These are phyloP conservation scores for Dichotomocladium elegans DNA, from an alignment of 371 early-diverging fungal genomes.

Conservation along the genomic window DNA sequence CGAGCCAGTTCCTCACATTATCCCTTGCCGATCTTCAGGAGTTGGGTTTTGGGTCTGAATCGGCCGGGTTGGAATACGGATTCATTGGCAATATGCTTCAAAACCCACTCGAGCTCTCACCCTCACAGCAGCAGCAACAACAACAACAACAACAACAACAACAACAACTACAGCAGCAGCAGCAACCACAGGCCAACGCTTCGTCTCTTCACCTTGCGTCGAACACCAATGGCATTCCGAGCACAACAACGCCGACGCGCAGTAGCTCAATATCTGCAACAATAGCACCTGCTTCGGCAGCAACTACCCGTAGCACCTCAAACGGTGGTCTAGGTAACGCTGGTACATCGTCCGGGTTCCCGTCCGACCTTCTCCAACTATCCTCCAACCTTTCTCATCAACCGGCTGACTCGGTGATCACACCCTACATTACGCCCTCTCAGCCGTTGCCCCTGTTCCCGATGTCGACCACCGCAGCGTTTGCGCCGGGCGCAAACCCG, in stretches of 20 bases:
- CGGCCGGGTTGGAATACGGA: constrained; percentile 40
- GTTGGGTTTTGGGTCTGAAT: constrained; percentile 37
- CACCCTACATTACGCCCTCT: not conserved
- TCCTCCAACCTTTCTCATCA: too few species aligned
- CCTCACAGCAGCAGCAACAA: not conserved
- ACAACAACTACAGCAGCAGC: too few species aligned
- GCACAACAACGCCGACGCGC: too few species aligned
- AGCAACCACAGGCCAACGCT: too few species aligned
- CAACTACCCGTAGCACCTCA: not conserved
- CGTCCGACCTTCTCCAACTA: not conserved
- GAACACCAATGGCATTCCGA: too few species aligned
- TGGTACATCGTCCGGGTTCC: not conserved
- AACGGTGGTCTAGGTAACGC: too few species aligned
- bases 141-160: too few species aligned
- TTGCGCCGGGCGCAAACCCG: constrained; percentile 12
- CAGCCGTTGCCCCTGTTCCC: constrained; percentile 6
- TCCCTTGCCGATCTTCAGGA: constrained; percentile 26
- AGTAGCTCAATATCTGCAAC: too few species aligned
- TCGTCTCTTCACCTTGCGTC: too few species aligned
- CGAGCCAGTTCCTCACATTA: constrained; percentile 22
- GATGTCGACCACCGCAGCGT: constrained; percentile 7
- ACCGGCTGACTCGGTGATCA: too few species aligned
- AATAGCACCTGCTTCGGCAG: constrained; percentile 1
- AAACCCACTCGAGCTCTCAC: constrained; percentile 18
- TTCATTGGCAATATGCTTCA: constrained; percentile 39